Percentiles rank a stretch among this genome's conserved stretches.
Conservation (phyloP, 129 eudicot genomes). For the Daucus carota region DH1_v3.0 NC_030388.2:32447501-32448000, state of each 20-base stretch:
- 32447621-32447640: background rate
- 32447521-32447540: background rate
- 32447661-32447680: background rate
- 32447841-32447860: background rate
- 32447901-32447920: background rate
- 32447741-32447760: background rate
- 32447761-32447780: background rate
- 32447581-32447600: slow-evolving; percentile 5
- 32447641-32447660: background rate
- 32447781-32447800: background rate
- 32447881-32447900: too few relatives aligned
- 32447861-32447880: background rate
- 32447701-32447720: background rate
- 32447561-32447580: background rate
- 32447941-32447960: slow-evolving; percentile 10
- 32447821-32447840: background rate
- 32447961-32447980: slow-evolving; percentile 17
- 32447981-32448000: slow-evolving; percentile 10
- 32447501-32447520: background rate
- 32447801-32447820: background rate
- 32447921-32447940: background rate
- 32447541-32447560: slow-evolving; percentile 1
- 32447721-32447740: background rate
- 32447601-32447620: background rate
- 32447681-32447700: background rate